A percentile compares a stretch with the other conserved stretches of the same genome.
phyloP scores from a whole-genome alignment of 306 rosid species.

The Sicyos baderoa region DNA sequence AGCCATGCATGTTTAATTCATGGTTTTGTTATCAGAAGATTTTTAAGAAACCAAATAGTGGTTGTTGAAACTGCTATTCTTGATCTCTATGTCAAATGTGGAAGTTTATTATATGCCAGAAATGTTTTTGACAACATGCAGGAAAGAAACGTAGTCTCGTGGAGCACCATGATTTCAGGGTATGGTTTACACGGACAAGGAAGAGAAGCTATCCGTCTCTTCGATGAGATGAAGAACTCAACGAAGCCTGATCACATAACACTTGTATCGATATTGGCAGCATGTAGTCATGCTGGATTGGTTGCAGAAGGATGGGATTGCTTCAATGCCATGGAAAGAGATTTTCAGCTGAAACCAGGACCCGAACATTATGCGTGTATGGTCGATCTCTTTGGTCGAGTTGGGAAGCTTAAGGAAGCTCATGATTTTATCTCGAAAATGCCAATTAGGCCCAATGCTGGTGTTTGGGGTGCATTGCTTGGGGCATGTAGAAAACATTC shows the following conservation, averaged over 20 bases:
- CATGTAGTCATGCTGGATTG: slow-evolving; percentile 40
- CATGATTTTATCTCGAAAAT: slow-evolving; percentile 31
- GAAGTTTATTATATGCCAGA: slow-evolving; percentile 33
- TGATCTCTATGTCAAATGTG: slow-evolving; percentile 40
- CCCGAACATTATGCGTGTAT: slow-evolving; percentile 39
- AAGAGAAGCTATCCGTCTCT: slow-evolving; percentile 29
- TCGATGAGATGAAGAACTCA: slow-evolving; percentile 32
- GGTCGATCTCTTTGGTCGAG: slow-evolving; percentile 46
- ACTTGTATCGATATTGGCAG: slow-evolving; percentile 31
- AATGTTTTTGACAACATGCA: slow-evolving; percentile 28
- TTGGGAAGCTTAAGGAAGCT: slow-evolving; percentile 33
- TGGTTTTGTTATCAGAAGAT: slow-evolving; percentile 23
- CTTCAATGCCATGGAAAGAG: slow-evolving; percentile 37
- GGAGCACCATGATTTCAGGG: slow-evolving; percentile 43
- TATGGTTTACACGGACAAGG: slow-evolving; percentile 38
- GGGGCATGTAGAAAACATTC: slow-evolving; percentile 37
- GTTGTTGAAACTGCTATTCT: slow-evolving; percentile 32
- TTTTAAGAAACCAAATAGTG: slow-evolving; percentile 14
- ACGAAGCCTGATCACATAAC: slow-evolving; percentile 31
- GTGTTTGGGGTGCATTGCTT: slow-evolving; percentile 42
- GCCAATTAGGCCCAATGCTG: slow-evolving; percentile 35
- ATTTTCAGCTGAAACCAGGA: slow-evolving; percentile 27
- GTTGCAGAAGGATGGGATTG: slow-evolving; percentile 34
- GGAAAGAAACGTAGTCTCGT: slow-evolving; percentile 32
- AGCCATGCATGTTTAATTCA: slow-evolving; percentile 33